A percentile compares a stretch with the other conserved stretches of the same genome.
Conservation (phyloP, 768 basidiomycete genomes). For the Phlebiopsis flavidoalba region DNA sequence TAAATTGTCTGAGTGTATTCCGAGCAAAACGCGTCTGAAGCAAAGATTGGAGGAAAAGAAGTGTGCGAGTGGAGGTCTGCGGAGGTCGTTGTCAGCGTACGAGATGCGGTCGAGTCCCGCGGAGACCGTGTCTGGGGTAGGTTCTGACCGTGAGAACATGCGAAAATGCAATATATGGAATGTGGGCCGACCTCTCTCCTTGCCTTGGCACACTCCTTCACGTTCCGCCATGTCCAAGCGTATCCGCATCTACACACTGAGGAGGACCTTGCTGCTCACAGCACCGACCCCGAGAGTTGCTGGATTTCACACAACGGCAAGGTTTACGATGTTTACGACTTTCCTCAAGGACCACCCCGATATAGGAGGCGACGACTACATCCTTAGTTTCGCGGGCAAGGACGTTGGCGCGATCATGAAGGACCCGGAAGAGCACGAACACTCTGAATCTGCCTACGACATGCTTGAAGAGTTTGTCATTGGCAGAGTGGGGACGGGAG, state of each 20-base stretch:
- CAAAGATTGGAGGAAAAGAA: not conserved
- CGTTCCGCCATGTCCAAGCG: slow-evolving; percentile 48
- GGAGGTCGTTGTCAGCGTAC: not conserved
- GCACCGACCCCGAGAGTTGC: slow-evolving; percentile 51
- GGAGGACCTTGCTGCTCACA: slow-evolving; percentile 71
- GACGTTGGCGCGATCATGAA: slow-evolving; percentile 81
- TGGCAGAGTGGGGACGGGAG: slow-evolving; percentile 74
- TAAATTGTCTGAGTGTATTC: not conserved
- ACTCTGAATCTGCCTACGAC: slow-evolving; percentile 86
- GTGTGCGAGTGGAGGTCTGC: not conserved
- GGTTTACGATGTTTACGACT: slow-evolving; percentile 81
- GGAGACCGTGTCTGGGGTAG: not conserved
- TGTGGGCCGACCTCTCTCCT: not conserved
- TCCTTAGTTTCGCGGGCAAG: slow-evolving; percentile 77
- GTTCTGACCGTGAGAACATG: not conserved
- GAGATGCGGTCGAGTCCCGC: not conserved
- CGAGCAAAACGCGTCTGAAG: not conserved
- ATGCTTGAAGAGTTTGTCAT: slow-evolving; percentile 87
- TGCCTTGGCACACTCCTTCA: slow-evolving; percentile 6
- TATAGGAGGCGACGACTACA: slow-evolving; percentile 93
- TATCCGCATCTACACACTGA: slow-evolving; percentile 65
- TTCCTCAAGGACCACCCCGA: slow-evolving; percentile 88
- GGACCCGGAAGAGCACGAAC: slow-evolving; percentile 76
- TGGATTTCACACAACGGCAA: slow-evolving; percentile 80
- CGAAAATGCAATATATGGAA: not conserved